phyloP scores from a whole-genome alignment of 441 rosid species.

The Melastoma candidum region DNA sequence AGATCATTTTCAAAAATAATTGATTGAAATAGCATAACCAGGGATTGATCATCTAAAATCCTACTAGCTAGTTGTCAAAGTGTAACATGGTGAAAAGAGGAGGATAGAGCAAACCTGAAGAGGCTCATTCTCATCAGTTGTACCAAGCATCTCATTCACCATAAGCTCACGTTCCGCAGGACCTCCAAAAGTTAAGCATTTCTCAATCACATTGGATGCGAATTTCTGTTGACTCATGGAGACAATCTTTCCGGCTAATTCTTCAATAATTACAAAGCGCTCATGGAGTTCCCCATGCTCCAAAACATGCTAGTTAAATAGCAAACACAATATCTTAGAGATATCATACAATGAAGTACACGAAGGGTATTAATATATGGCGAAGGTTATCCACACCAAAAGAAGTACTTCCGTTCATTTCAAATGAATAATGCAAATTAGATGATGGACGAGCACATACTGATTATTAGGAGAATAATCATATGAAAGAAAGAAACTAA shows the following conservation, averaged over 20 bases:
- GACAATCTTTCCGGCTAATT: constrained; percentile 80
- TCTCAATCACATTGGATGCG: constrained; percentile 88
- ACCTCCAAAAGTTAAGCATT: constrained; percentile 77
- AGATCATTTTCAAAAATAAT: no score
- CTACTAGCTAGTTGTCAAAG: no score
- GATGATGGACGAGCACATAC: no score
- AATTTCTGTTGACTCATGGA: constrained; percentile 96
- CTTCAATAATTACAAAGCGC: constrained; percentile 65
- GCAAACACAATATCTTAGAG: constrained; percentile 3
- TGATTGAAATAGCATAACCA: not conserved
- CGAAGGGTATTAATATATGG: not conserved
- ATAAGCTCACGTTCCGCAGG: constrained; percentile 57
- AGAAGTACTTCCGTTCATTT: no score
- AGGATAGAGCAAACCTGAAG: constrained; percentile 58
- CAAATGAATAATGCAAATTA: no score
- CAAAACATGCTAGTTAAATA: constrained; percentile 56
- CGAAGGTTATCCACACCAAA: no score
- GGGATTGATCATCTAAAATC: no score
- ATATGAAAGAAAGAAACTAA: no score
- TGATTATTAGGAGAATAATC: no score
- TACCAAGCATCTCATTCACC: constrained; percentile 84
- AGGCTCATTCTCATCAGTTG: constrained; percentile 91
- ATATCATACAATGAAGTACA: not conserved
- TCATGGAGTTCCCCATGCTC: constrained; percentile 85
- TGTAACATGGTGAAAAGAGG: not conserved